phyloP scores from a whole-genome alignment of 441 rosid species.

The Adansonia rubrostipa region DNA sequence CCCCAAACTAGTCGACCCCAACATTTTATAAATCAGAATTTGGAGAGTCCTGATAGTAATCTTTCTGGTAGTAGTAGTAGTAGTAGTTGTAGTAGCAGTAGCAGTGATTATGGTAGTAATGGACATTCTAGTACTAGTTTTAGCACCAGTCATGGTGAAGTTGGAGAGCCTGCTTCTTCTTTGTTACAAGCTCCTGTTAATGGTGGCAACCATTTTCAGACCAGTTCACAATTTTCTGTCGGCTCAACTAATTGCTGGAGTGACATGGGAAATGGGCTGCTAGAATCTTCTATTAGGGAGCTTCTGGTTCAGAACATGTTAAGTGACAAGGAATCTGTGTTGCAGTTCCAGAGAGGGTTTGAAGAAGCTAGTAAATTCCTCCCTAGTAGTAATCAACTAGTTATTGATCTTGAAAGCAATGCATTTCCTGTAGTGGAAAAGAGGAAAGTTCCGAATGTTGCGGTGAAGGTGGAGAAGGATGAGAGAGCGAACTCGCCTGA shows the following conservation, averaged over 20 bases:
- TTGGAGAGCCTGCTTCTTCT: constrained; percentile 30
- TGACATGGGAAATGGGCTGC: constrained; percentile 21
- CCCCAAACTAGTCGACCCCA: not conserved
- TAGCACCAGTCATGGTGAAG: constrained; percentile 44
- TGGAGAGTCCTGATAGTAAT: constrained; percentile 38
- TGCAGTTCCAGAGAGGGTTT: constrained; percentile 56
- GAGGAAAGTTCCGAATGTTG: constrained; percentile 19
- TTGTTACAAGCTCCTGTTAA: constrained; percentile 31
- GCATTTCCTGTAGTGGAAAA: not conserved
- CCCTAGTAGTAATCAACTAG: constrained; percentile 40
- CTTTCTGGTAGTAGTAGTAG: constrained; percentile 30
- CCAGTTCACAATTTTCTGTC: constrained; percentile 22
- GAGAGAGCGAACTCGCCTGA: constrained; percentile 27
- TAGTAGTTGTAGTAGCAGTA: constrained; percentile 17
- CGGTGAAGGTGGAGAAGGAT: constrained; percentile 37
- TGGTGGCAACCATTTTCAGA: constrained; percentile 16
- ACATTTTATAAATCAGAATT: constrained; percentile 19
- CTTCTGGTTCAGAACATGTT: constrained; percentile 45
- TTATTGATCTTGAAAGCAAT: constrained; percentile 30
- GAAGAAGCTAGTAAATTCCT: constrained; percentile 66
- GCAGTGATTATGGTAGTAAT: constrained; percentile 30
- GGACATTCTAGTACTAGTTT: not conserved
- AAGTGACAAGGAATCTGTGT: constrained; percentile 44
- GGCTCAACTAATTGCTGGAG: constrained; percentile 15
- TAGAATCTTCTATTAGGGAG: constrained; percentile 35